Percentiles rank a stretch among this genome's conserved stretches.
These are phyloP conservation scores for Thelephora terrestris DNA, from an alignment of 1,284 basidiomycete genomes.

Conservation along the genomic window DNA sequence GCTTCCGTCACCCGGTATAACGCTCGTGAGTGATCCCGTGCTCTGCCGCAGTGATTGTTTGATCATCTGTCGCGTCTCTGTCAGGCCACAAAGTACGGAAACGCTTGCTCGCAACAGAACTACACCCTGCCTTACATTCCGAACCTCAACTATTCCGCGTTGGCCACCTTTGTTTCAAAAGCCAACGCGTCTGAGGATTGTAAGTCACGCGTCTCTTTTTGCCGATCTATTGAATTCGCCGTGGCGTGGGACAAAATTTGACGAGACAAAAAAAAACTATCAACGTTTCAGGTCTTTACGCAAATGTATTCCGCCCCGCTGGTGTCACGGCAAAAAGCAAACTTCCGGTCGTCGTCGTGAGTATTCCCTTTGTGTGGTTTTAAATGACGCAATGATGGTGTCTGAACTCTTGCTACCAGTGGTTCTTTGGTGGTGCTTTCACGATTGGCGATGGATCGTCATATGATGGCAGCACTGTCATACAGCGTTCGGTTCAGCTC, in stretches of 20 bases:
- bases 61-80: too few relatives aligned
- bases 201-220: too few relatives aligned
- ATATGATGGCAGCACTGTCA: slow-evolving; percentile 24
- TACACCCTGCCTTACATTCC: slow-evolving; percentile 23
- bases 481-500: slow-evolving; percentile 35
- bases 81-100: slow-evolving; percentile 32
- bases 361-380: slow-evolving; percentile 12
- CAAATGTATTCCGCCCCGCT: slow-evolving; percentile 46
- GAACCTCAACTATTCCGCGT: slow-evolving; percentile 15
- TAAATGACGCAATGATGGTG: neutral
- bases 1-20: slow-evolving; percentile 28
- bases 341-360: slow-evolving; percentile 46
- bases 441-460: slow-evolving; percentile 12
- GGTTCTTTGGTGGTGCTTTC: slow-evolving; percentile 23
- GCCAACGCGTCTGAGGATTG: slow-evolving; percentile 23
- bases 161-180: slow-evolving; percentile 21
- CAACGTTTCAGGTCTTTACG: slow-evolving; percentile 33
- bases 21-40: slow-evolving; percentile 10
- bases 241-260: too few relatives aligned
- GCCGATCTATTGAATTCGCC: too few relatives aligned
- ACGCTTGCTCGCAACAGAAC: slow-evolving; percentile 40
- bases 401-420: slow-evolving; percentile 22
- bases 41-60: too few relatives aligned
- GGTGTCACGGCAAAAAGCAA: slow-evolving; percentile 26
- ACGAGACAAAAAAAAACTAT: neutral